Conservation (phyloP, 768 basidiomycete genomes). For the Amanita jacksonii region DNA sequence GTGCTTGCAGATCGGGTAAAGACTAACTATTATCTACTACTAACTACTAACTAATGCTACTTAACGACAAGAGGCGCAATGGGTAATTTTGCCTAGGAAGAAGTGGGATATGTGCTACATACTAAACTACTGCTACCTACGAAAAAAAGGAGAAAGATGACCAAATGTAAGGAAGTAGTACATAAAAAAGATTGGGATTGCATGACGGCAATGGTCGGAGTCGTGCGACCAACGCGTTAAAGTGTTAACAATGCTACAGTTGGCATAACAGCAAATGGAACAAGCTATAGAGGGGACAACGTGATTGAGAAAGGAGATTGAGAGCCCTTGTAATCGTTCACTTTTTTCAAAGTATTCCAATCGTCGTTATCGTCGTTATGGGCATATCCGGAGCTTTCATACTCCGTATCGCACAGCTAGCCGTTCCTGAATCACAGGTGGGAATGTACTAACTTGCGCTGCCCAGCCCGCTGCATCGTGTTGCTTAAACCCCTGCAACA, state of each 20-base stretch:
- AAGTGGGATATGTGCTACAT: conserved; percentile 5
- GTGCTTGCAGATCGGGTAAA: conserved; percentile 43
- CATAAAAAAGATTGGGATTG: too few species aligned
- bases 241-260: too few species aligned
- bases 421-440: conserved; percentile 81
- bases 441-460: conserved; percentile 73
- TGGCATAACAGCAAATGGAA: too few species aligned
- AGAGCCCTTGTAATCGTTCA: too few species aligned
- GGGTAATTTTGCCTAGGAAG: background rate
- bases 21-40: conserved; percentile 22
- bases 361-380: conserved; percentile 2
- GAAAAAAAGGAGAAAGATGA: background rate
- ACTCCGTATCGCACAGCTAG: conserved; percentile 84
- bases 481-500: conserved; percentile 84
- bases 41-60: conserved; percentile 44
- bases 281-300: too few species aligned
- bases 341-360: too few species aligned
- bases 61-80: conserved; percentile 24
- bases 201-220: too few species aligned
- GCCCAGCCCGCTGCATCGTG: conserved; percentile 84
- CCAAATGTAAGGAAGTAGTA: background rate
- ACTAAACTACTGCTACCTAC: conserved; percentile 4
- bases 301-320: too few species aligned
- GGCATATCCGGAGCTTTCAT: conserved; percentile 22
- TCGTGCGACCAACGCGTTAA: too few species aligned